These are phyloP conservation scores for Gnomoniopsis sp. DNA, from an alignment of 2,329 filamentous ascomycete genomes.

Conservation along the genomic window DNA sequence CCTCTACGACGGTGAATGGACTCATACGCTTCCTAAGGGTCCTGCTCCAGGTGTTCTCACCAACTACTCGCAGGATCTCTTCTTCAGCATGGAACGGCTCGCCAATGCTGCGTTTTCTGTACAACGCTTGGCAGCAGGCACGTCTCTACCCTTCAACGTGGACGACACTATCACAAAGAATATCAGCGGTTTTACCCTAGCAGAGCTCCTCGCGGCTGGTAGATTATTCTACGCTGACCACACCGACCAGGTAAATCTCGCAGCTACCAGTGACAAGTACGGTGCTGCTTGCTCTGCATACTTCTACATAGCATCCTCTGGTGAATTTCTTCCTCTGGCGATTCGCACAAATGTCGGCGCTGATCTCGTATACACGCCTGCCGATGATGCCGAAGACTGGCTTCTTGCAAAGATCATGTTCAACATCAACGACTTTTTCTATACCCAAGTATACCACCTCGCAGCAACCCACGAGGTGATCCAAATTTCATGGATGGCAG, in stretches of 20 bases:
- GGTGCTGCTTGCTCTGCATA: slow-evolving; percentile 40
- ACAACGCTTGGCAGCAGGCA: slow-evolving; percentile 26
- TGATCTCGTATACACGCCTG: slow-evolving; percentile 42
- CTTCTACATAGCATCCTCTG: slow-evolving; percentile 39
- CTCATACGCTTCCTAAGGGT: slow-evolving; percentile 31
- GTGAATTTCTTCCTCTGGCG: slow-evolving; percentile 43
- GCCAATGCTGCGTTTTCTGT: slow-evolving; percentile 37
- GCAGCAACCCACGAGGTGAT: slow-evolving; percentile 37
- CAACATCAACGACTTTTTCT: slow-evolving; percentile 44
- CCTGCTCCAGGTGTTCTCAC: slow-evolving; percentile 32
- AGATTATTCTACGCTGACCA: slow-evolving; percentile 42
- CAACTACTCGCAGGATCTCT: slow-evolving; percentile 42
- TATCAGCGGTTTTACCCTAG: slow-evolving; percentile 30
- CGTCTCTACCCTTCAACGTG: slow-evolving; percentile 32
- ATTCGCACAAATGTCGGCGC: slow-evolving; percentile 41
- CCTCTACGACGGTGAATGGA: slow-evolving; percentile 40
- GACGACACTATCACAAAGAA: slow-evolving; percentile 25
- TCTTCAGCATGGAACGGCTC: slow-evolving; percentile 45
- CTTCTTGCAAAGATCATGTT: slow-evolving; percentile 46
- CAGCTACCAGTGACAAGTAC: slow-evolving; percentile 26
- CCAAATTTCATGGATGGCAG: slow-evolving; percentile 41
- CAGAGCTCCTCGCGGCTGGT: slow-evolving; percentile 29
- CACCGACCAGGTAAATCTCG: slow-evolving; percentile 29
- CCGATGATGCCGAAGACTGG: slow-evolving; percentile 42
- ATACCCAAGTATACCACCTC: slow-evolving; percentile 39